Percentiles rank a stretch among this genome's conserved stretches.
Evolutionary conservation across 148 eudicot species (phyloP).

Genomic region (Diospyros lotus): DNA sequence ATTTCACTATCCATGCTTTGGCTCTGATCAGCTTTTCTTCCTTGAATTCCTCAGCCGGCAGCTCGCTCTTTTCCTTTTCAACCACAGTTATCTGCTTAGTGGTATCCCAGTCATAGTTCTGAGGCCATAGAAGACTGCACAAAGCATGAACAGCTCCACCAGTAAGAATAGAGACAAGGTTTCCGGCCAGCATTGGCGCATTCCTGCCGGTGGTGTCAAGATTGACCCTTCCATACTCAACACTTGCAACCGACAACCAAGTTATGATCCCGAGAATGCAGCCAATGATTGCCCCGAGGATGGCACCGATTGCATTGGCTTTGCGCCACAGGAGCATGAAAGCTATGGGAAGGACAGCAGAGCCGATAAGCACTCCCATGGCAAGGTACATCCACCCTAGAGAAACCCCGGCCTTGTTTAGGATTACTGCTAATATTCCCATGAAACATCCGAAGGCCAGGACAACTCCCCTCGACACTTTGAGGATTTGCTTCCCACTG

Average conservation of each 20-base stretch:
- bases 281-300: conserved; percentile 56
- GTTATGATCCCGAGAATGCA: conserved; percentile 66
- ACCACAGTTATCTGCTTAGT: conserved; percentile 83
- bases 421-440: conserved; percentile 85
- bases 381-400: conserved; percentile 97
- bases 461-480: conserved; percentile 65
- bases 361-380: conserved; percentile 87
- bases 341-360: conserved; percentile 93
- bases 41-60: conserved; percentile 65
- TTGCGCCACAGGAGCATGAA: conserved; percentile 91
- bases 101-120: conserved; percentile 85
- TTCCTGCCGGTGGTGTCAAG: conserved; percentile 88
- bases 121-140: conserved; percentile 69
- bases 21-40: conserved; percentile 71
- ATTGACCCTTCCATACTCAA: conserved; percentile 70
- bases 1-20: conserved; percentile 80
- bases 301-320: conserved; percentile 81
- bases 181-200: conserved; percentile 91
- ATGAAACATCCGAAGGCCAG: conserved; percentile 81
- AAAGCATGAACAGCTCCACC: conserved; percentile 79
- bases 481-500: conserved; percentile 81
- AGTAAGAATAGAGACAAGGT: conserved; percentile 74
- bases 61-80: conserved; percentile 65
- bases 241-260: conserved; percentile 66
- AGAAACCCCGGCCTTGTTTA: conserved; percentile 88